Evolutionary conservation across 768 basidiomycete genomes (phyloP).

Genomic region (Mrakia frigida): DNA sequence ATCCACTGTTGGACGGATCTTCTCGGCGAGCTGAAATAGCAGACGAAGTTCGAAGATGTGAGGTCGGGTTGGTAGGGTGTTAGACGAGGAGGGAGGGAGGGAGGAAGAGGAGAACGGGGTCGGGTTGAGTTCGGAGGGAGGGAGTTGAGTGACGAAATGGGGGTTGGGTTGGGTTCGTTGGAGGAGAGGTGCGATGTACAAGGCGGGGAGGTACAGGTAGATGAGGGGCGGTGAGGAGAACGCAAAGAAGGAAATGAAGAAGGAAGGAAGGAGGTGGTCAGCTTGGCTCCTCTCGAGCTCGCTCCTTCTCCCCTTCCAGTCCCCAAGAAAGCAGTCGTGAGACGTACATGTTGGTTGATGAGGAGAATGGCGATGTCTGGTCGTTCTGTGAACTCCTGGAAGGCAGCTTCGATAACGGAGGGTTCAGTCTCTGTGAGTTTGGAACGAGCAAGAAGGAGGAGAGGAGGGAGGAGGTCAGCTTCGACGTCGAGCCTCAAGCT

Average conservation of each 20-base stretch:
- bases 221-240: not conserved
- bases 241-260: not conserved
- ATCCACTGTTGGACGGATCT: conserved; percentile 90
- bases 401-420: conserved; percentile 81
- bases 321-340: not conserved
- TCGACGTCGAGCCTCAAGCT: not conserved
- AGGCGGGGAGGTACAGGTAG: not conserved
- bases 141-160: too few relatives aligned
- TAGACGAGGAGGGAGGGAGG: not conserved
- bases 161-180: too few relatives aligned
- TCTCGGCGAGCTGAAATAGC: conserved; percentile 75
- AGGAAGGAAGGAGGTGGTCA: not conserved
- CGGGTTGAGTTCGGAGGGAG: too few relatives aligned
- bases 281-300: not conserved
- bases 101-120: not conserved
- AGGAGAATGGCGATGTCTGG: conserved; percentile 92
- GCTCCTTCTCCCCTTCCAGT: not conserved
- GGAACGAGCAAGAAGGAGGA: not conserved
- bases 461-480: not conserved
- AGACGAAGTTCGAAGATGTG: not conserved
- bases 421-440: conserved; percentile 73
- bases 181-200: not conserved
- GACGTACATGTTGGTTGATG: conserved; percentile 93
- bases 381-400: conserved; percentile 89
- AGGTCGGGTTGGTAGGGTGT: not conserved